phyloP scores from a whole-genome alignment of 495 filamentous ascomycete species.

The Usnea hakonensis region DNA sequence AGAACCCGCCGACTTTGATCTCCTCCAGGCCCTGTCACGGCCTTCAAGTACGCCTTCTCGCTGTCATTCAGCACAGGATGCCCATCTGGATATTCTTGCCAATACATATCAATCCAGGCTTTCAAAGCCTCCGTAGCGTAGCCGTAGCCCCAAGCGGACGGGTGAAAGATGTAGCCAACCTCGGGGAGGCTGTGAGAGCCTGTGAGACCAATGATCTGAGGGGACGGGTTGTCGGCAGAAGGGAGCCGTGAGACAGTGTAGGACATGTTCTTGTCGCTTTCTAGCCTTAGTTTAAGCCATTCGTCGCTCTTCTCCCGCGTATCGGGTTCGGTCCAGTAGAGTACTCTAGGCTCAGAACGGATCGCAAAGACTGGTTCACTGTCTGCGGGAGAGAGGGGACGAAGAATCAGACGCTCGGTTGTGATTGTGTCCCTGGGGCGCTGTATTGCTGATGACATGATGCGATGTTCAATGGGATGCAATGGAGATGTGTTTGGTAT shows the following conservation, averaged over 20 bases:
- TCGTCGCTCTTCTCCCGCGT: slow-evolving; percentile 1
- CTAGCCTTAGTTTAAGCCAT: slow-evolving; percentile 6
- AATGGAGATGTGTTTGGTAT: background rate
- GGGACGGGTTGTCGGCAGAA: background rate
- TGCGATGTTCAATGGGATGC: background rate
- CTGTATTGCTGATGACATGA: background rate
- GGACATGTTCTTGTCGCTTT: slow-evolving; percentile 1
- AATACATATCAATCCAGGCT: slow-evolving; percentile 28
- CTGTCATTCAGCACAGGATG: slow-evolving; percentile 4
- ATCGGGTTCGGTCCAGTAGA: slow-evolving; percentile 12
- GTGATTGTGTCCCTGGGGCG: background rate
- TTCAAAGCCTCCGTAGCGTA: slow-evolving; percentile 33
- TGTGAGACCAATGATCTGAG: slow-evolving; percentile 6
- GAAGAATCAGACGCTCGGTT: background rate
- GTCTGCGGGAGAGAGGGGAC: background rate
- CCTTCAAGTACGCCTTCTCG: background rate
- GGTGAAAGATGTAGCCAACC: slow-evolving; percentile 32
- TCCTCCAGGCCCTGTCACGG: background rate
- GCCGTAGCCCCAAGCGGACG: slow-evolving; percentile 32
- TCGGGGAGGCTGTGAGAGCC: slow-evolving; percentile 23
- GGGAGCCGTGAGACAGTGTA: background rate
- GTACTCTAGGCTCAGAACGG: background rate
- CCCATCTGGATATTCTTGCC: slow-evolving; percentile 23
- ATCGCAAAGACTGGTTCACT: background rate
- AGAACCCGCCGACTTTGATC: background rate